Percentiles rank a stretch among this genome's conserved stretches.
Conservation (phyloP, 106 monocot genomes). For the Platanthera zijinensis region DNA sequence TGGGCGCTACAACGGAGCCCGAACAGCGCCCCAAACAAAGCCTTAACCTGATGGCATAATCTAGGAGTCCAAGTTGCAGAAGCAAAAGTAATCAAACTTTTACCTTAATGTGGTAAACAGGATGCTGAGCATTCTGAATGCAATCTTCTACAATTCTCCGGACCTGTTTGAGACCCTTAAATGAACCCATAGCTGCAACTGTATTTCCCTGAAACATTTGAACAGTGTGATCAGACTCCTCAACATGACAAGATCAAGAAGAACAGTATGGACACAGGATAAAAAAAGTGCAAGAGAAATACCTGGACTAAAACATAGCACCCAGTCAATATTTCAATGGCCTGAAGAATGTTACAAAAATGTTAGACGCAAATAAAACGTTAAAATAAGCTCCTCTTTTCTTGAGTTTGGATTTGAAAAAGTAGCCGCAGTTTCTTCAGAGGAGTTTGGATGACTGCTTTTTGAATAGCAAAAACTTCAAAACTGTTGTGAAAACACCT, state of each 20-base stretch:
- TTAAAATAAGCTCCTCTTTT: background rate
- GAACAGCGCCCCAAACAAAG: no score
- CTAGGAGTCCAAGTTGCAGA: background rate
- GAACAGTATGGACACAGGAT: background rate
- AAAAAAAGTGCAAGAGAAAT: constrained; percentile 1
- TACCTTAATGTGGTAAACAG: constrained; percentile 96
- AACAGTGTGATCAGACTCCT: background rate
- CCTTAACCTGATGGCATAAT: background rate
- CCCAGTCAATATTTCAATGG: constrained; percentile 96
- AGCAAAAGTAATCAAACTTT: background rate
- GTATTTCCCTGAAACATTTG: constrained; percentile 67
- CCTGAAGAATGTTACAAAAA: constrained; percentile 31
- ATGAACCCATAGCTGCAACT: constrained; percentile 95
- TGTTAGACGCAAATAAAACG: background rate
- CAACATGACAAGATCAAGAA: background rate
- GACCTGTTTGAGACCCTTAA: constrained; percentile 94
- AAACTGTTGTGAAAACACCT: no score
- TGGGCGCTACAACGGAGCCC: no score
- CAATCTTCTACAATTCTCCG: constrained; percentile 94
- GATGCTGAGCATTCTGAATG: constrained; percentile 83
- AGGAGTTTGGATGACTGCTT: no score
- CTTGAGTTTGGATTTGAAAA: no score
- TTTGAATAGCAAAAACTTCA: no score
- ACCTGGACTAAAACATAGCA: constrained; percentile 98
- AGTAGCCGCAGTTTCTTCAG: no score